These are phyloP conservation scores for Arachis monticola DNA, from an alignment of 331 rosid genomes.

Conservation along the genomic window DNA sequence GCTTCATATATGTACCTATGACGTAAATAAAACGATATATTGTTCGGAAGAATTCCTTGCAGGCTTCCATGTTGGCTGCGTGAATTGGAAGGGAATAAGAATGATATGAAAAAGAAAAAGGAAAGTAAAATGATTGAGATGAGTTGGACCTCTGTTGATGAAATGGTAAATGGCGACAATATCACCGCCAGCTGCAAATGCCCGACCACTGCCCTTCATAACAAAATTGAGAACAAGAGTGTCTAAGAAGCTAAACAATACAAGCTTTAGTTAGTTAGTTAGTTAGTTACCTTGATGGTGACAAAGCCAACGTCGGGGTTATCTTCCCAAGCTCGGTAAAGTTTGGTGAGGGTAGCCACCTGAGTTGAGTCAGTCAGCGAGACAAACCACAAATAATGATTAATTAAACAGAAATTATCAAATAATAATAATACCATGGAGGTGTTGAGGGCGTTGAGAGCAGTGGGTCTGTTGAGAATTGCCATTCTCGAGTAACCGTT, in stretches of 20 bases:
- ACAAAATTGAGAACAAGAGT: conserved; percentile 32
- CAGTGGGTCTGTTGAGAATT: conserved; percentile 75
- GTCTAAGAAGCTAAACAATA: conserved; percentile 13
- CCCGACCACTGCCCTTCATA: conserved; percentile 86
- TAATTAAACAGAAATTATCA: no score
- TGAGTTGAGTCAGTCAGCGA: conserved; percentile 6
- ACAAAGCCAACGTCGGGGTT: conserved; percentile 81
- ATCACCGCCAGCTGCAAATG: conserved; percentile 96
- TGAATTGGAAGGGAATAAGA: conserved; percentile 34
- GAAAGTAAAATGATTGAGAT: conserved; percentile 19
- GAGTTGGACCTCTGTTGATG: conserved; percentile 52
- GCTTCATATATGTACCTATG: conserved; percentile 87
- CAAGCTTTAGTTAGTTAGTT: no score
- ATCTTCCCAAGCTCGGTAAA: conserved; percentile 80
- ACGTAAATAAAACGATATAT: conserved; percentile 69
- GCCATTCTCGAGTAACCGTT: conserved; percentile 68
- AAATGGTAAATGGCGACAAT: conserved; percentile 64
- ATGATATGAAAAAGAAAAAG: background rate
- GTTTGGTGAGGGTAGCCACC: conserved; percentile 65
- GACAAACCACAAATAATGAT: no score
- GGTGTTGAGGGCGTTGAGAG: conserved; percentile 73
- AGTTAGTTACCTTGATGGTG: conserved; percentile 59
- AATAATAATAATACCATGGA: conserved; percentile 48
- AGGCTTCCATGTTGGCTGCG: conserved; percentile 75
- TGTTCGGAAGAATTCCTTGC: conserved; percentile 70